A percentile compares a stretch with the other conserved stretches of the same genome.
Conservation (phyloP, 106 monocot genomes). For the Dioscorea alata region DNA sequence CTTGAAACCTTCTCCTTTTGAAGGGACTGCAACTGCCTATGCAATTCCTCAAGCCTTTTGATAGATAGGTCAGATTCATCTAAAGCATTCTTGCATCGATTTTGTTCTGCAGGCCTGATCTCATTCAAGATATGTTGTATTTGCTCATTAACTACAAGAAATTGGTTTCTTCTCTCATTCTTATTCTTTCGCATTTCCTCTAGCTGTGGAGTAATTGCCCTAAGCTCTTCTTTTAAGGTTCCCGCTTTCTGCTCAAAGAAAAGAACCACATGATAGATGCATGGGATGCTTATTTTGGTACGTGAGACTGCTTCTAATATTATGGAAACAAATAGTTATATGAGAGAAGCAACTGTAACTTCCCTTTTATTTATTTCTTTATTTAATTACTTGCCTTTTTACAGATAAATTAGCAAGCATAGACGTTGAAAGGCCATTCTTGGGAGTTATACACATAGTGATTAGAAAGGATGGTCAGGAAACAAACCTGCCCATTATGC, state of each 20-base stretch:
- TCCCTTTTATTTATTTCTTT: not conserved
- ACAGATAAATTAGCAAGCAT: not conserved
- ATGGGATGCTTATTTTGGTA: too few relatives aligned
- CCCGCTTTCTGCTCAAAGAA: conserved; percentile 23
- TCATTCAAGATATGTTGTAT: conserved; percentile 58
- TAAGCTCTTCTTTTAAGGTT: conserved; percentile 64
- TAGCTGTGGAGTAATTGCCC: conserved; percentile 37
- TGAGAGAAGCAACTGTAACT: not conserved
- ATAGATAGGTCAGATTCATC: conserved; percentile 72
- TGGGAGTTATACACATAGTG: not conserved
- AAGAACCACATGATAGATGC: too few relatives aligned
- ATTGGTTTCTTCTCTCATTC: conserved; percentile 47
- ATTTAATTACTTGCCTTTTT: too few relatives aligned
- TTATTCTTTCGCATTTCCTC: conserved; percentile 81
- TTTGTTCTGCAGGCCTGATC: conserved; percentile 36
- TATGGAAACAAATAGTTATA: not conserved
- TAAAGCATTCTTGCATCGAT: conserved; percentile 15
- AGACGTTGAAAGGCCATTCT: not conserved
- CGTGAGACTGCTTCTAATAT: not conserved
- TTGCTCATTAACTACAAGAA: conserved; percentile 61
- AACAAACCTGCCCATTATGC: conserved; percentile 54
- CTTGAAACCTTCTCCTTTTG: conserved; percentile 73
- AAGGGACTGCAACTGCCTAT: conserved; percentile 50
- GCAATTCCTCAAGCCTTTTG: conserved; percentile 69
- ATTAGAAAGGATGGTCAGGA: not conserved